Base-by-base conservation (phyloP, 2,329 filamentous ascomycete species). In the Aspergillus felis region DNA sequence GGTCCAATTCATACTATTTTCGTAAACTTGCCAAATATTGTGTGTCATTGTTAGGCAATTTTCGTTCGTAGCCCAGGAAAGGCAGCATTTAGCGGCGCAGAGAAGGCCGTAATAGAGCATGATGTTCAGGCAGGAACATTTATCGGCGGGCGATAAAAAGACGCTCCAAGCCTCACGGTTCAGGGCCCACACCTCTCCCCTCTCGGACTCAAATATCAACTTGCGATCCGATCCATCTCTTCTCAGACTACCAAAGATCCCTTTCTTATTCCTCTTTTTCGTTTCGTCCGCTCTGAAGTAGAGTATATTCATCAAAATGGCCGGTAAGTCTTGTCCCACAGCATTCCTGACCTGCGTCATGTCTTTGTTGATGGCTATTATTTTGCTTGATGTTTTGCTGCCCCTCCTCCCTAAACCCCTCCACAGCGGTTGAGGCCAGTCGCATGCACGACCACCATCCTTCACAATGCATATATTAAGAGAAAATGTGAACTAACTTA, bases 261-360 rank as follows among this genome's bases (percentile, higher is more conserved):
- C 14, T 12, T 59, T 53, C 51, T 50, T 51, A 44, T 41, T 54
- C 52, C 56, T 56, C 41, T 53, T 54, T 53, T 57, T 63, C 56
- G 61, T 58, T n/a, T 58, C 61, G 46, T 65, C 58, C 47, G 3
- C 20, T 14, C 24, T 35, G 14, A 10, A 24, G 25, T 12, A 47
- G 20, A 25, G 24, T 47, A 24, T 58, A 38, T 49, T 50, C 53
- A 52, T 66, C 68, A 75, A 68, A 66, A 75, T 75, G 72, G 58
- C 69, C 46, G 66, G 71, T 74, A 66, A 65, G 72, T 72, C 44
- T 28, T 22, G n/a, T 25, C n/a, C 47, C 42, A 32, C 20, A 29
- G 17, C 42, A 44, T 38, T 27, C 53, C 57, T 44, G 51, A 51
- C 51, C 32, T 10, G 6, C 27, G 44, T 47, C 22, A 14, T 47